Base-by-base conservation (phyloP, 2,329 filamentous ascomycete species). In the Paraphaeosphaeria minitans region DNA sequence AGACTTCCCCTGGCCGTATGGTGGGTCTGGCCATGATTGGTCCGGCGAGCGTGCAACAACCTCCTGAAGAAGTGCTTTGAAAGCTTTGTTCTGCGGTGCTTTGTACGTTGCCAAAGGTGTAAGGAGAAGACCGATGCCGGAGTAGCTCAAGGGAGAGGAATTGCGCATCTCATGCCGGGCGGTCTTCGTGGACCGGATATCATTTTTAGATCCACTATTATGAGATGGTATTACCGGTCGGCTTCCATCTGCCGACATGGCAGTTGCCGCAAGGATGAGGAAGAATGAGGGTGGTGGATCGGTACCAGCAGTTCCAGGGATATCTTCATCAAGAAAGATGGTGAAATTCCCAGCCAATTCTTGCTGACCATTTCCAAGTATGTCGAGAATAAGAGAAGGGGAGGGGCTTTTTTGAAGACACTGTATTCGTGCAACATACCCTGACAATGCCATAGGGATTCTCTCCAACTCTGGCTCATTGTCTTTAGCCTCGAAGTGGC, bases 1-100 rank as follows among this genome's bases (percentile, higher is more conserved):
- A n/a, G 47, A 50, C 19, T 50, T 50, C 16, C 47, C 47, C 21
- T 50, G n/a, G 4, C 47, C 47, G 12, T 50, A 50, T 8, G n/a
- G 31, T 21, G 47, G 47, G 31, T 50, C 47, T n/a, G 47, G 47
- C 47, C 47, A 50, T 19, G 47, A 50, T 50, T 24, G 1, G 13
- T 50, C 12, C 10, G 47, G 31, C 16, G 31, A 50, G 9, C 47
- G 47, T 19, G 13, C 21, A 13, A 39, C 31, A 13, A 50, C 47
- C 14, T 50, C 47, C 24, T 19, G 47, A 37, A 50, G 47, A 16
- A 50, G 31, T 4, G 8, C 9, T 39, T 50, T 50, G 47, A 50
- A 50, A 13, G 31, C 13, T 16, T 14, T 13, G 2, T 50, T 5
- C 16, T 50, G 47, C 16, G 19, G 31, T 39, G 29, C 13, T 39